Percentiles rank a stretch among this genome's conserved stretches.
These are phyloP conservation scores for Diaporthe sp. DNA, from an alignment of 2,329 filamentous ascomycete genomes.

Conservation along the genomic window DNA sequence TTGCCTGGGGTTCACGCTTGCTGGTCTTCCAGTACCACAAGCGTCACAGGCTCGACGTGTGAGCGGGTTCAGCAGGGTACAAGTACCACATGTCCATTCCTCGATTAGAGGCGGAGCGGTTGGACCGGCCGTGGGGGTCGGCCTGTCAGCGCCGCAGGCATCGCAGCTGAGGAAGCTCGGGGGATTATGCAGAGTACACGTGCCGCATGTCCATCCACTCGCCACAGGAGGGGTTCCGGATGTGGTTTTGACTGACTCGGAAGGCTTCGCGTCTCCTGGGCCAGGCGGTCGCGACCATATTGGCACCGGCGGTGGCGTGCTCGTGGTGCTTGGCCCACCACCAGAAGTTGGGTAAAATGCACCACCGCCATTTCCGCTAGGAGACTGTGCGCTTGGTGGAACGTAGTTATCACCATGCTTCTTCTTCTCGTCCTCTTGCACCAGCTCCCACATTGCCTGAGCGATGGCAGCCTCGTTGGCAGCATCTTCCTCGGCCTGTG, in stretches of 20 bases:
- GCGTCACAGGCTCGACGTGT: slow-evolving; percentile 68
- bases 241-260: not conserved
- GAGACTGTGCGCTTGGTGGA: slow-evolving; percentile 63
- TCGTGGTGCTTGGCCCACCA: slow-evolving; percentile 45
- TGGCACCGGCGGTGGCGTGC: slow-evolving; percentile 41
- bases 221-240: slow-evolving; percentile 30
- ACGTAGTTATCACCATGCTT: slow-evolving; percentile 70
- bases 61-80: slow-evolving; percentile 69
- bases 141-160: slow-evolving; percentile 65
- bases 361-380: slow-evolving; percentile 60
- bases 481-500: slow-evolving; percentile 88
- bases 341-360: slow-evolving; percentile 47
- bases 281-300: slow-evolving; percentile 36
- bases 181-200: slow-evolving; percentile 72
- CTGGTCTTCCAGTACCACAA: slow-evolving; percentile 62
- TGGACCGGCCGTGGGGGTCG: slow-evolving; percentile 44
- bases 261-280: not conserved
- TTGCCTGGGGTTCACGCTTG: slow-evolving; percentile 44
- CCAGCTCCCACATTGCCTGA: slow-evolving; percentile 86
- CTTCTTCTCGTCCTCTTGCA: slow-evolving; percentile 80
- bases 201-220: slow-evolving; percentile 65
- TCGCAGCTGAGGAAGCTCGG: slow-evolving; percentile 66
- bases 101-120: slow-evolving; percentile 38
- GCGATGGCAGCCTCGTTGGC: slow-evolving; percentile 91
- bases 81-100: slow-evolving; percentile 68